These are phyloP conservation scores for Staphylotrichum longicolle DNA, from an alignment of 495 filamentous ascomycete species.

Conservation along the genomic window DNA sequence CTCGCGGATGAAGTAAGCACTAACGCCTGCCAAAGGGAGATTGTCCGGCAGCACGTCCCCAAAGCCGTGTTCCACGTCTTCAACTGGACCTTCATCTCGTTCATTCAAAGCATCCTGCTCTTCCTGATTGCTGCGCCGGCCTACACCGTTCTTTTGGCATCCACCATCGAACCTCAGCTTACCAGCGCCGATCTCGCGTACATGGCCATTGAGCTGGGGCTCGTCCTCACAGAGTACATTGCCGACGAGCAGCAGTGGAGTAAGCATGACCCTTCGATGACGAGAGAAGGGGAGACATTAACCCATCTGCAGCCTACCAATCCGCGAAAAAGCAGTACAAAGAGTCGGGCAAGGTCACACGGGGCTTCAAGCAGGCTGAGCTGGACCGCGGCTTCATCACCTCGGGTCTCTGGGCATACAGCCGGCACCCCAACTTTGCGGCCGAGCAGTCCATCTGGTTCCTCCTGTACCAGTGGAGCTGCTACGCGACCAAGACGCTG, in stretches of 20 bases:
- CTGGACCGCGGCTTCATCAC: constrained; percentile 90
- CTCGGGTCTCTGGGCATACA: constrained; percentile 79
- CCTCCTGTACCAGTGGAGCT: constrained; percentile 79
- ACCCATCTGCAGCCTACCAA: constrained; percentile 62
- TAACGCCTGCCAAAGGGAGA: constrained; percentile 38
- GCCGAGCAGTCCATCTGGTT: constrained; percentile 94
- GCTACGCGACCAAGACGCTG: constrained; percentile 63
- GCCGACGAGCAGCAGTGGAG: constrained; percentile 95
- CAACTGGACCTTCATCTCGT: constrained; percentile 83
- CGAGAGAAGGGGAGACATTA: constrained; percentile 14
- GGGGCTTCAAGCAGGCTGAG: constrained; percentile 62
- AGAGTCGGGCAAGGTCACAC: constrained; percentile 65
- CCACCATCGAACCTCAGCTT: constrained; percentile 43
- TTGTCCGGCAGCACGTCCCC: constrained; percentile 45
- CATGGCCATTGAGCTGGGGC: constrained; percentile 61
- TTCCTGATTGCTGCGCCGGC: constrained; percentile 73
- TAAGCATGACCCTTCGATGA: constrained; percentile 34
- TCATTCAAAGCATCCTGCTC: constrained; percentile 78
- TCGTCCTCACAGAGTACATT: constrained; percentile 72
- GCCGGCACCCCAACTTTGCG: constrained; percentile 90
- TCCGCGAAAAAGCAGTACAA: constrained; percentile 73
- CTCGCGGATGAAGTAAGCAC: not conserved
- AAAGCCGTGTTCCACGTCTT: constrained; percentile 69
- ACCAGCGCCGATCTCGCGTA: constrained; percentile 64
- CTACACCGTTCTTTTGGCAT: constrained; percentile 70